Evolutionary conservation across 345 rosid genomes (phyloP).

Genomic region (Gossypium arboreum): DNA sequence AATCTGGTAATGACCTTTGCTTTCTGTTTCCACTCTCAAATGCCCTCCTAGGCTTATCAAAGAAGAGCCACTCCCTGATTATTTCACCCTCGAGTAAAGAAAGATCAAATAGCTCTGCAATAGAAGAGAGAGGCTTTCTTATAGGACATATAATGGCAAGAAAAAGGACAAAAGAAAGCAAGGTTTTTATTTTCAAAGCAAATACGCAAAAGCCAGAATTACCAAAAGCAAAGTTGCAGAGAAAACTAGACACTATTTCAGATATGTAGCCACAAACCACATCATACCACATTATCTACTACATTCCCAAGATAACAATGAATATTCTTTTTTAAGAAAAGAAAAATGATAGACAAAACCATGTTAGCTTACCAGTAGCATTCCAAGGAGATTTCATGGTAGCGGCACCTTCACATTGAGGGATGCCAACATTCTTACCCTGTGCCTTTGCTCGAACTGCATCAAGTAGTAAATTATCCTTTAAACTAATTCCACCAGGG

Average conservation of each 20-base stretch:
- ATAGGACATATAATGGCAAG: neutral
- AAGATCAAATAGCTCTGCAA: constrained; percentile 72
- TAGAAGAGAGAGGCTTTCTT: constrained; percentile 10
- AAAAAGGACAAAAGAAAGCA: neutral
- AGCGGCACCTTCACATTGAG: constrained; percentile 87
- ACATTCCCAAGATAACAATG: neutral
- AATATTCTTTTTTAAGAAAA: neutral
- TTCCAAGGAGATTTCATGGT: constrained; percentile 81
- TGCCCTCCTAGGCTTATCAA: constrained; percentile 85
- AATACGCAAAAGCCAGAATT: neutral
- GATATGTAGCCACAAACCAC: neutral
- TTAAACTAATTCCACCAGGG: constrained; percentile 68
- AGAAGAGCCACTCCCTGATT: constrained; percentile 83
- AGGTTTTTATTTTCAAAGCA: neutral
- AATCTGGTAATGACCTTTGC: constrained; percentile 91
- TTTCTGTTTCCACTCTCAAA: constrained; percentile 86
- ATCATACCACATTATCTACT: neutral
- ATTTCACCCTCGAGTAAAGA: constrained; percentile 62
- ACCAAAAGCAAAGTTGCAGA: neutral
- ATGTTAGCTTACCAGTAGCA: constrained; percentile 50
- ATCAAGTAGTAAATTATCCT: constrained; percentile 60
- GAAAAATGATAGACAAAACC: neutral
- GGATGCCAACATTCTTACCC: constrained; percentile 85
- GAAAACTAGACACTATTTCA: neutral
- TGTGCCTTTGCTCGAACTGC: constrained; percentile 60